phyloP scores from a whole-genome alignment of 164 flowering plant genomes.

The Hamamelis virginiana region DNA sequence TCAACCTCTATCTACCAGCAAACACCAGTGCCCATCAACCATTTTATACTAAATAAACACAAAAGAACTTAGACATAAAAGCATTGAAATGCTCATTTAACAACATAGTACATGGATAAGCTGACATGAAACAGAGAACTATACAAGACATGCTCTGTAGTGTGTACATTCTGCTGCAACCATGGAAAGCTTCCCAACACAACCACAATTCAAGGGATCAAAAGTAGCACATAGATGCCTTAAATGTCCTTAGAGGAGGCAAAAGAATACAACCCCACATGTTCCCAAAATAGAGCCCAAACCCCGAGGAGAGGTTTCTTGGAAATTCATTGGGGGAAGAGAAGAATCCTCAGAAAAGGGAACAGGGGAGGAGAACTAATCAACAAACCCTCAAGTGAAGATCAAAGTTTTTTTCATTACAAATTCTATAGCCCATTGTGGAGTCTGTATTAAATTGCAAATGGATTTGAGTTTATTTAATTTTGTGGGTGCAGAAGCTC shows the following conservation, averaged over 20 bases:
- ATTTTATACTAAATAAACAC: background rate
- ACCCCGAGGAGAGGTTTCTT: conserved; percentile 15
- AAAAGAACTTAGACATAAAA: conserved; percentile 4
- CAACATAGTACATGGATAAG: conserved; percentile 15
- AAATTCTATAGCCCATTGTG: conserved; percentile 19
- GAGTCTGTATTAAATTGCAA: conserved; percentile 1
- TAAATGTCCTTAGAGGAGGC: conserved; percentile 18
- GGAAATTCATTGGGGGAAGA: conserved; percentile 33
- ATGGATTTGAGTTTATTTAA: conserved; percentile 23
- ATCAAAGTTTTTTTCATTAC: conserved; percentile 5
- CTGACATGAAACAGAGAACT: conserved; percentile 25
- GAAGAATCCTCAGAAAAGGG: conserved; percentile 24
- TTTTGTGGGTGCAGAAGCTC: conserved; percentile 14
- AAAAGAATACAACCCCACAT: conserved; percentile 31
- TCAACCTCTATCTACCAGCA: conserved; percentile 17
- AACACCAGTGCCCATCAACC: conserved; percentile 12
- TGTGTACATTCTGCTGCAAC: conserved; percentile 6
- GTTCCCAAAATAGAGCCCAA: conserved; percentile 20
- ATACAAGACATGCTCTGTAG: conserved; percentile 21
- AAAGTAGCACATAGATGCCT: conserved; percentile 10
- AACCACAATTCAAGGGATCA: conserved; percentile 26
- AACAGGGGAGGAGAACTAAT: conserved; percentile 22
- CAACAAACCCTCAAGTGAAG: conserved; percentile 6
- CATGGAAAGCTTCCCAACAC: conserved; percentile 21
- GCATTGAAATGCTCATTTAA: conserved; percentile 16